Base-by-base conservation (phyloP, 306 rosid genomes). In the Luffa acutangula region DNA sequence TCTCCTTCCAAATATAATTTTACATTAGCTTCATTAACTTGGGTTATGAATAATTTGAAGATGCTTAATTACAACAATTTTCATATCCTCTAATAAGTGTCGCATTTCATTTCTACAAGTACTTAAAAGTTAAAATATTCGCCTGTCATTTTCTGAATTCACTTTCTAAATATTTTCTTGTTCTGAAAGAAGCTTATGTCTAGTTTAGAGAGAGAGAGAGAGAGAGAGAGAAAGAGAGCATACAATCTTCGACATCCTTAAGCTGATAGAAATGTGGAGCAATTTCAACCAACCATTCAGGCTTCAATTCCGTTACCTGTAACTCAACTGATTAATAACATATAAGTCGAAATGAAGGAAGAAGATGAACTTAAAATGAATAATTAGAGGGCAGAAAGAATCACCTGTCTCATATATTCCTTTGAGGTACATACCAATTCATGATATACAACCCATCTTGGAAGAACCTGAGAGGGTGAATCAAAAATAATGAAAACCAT, bases 371-470 rank as follows among this genome's bases (percentile, higher is more conserved):
- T 36, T 11, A 59, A 57, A 64, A 78, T 45, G 20, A 33, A 81
- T 45, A 43, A 15, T 20, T 14, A 67, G 62, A 36, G 75, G 17
- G 66, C 2, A 53, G 36, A 53, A 39, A 37, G 15, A 54, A 69
- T 57, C 85, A 90, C 98, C 94, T 93, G 97, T 91, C 99, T 89
- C 97, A 93, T 92, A 60, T 95, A 95, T 80, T 95, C 99, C 87
- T 95, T 93, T 69, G 94, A 85, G 37, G 99, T 95, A 46, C 93
- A 97, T 46, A 95, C 99, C 80, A 95, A 85, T 79, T 95, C 99
- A 82, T 95, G 93, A 81, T 95, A 95, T 53, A 95, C 79, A 52
- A 86, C 96, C 99, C 99, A 95, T 83, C 94, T 87, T 0, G 99
- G 99, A 84, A 89, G 99, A 80, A 91, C 87, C 97, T 92, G 79